These are phyloP conservation scores for Rhexocercosporidium sp. DNA, from an alignment of 2,329 filamentous ascomycete species.

Conservation along the genomic window DNA sequence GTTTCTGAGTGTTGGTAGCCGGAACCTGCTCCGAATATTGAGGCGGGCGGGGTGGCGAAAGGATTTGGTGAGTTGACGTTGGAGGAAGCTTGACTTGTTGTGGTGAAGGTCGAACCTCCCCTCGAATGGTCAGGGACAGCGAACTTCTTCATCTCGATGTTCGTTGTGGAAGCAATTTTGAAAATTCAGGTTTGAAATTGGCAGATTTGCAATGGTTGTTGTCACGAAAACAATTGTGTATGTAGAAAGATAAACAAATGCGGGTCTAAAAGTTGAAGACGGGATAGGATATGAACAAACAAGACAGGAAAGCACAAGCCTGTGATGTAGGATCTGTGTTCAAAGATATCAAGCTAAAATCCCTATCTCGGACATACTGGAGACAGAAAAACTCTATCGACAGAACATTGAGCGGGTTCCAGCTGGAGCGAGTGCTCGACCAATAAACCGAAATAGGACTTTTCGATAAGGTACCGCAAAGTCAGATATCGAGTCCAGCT, in stretches of 20 bases:
- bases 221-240: too few relatives aligned
- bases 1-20: conserved; percentile 29
- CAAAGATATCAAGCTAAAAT: not conserved
- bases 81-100: not conserved
- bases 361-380: not conserved
- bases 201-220: too few relatives aligned
- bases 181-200: too few relatives aligned
- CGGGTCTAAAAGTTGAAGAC: too few relatives aligned
- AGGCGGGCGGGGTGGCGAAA: conserved; percentile 28
- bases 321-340: not conserved
- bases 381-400: not conserved
- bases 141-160: conserved; percentile 17
- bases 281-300: too few relatives aligned
- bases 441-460: not conserved
- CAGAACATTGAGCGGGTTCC: not conserved
- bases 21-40: conserved; percentile 25
- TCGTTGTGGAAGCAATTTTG: conserved; percentile 1
- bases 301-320: too few relatives aligned
- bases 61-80: conserved; percentile 17
- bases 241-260: too few relatives aligned
- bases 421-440: not conserved
- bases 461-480: not conserved
- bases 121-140: conserved; percentile 14
- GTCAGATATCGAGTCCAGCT: not conserved
- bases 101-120: conserved; percentile 7